These are phyloP conservation scores for Globisporangium paroecandrum DNA, from an alignment of 352 stramenopile genomes.

Conservation along the genomic window DNA sequence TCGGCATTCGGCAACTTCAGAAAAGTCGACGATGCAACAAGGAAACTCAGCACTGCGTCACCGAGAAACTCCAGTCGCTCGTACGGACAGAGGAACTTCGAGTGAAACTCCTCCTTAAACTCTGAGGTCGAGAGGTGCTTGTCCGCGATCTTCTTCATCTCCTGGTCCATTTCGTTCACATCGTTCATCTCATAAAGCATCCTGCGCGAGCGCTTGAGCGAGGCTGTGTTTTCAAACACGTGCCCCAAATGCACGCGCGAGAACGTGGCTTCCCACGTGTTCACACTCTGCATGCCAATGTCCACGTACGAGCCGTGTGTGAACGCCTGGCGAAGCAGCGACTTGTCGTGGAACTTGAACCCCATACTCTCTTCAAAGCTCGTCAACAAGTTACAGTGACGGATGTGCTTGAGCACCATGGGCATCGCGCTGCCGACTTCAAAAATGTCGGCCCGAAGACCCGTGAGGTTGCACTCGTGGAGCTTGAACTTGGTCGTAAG, in stretches of 20 bases:
- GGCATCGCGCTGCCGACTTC: slow-evolving; percentile 82
- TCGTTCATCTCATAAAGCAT: slow-evolving; percentile 34
- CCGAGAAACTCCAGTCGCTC: slow-evolving; percentile 84
- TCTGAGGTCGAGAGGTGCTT: slow-evolving; percentile 55
- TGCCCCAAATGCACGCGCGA: slow-evolving; percentile 74
- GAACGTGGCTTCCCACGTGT: slow-evolving; percentile 70
- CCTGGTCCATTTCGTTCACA: slow-evolving; percentile 27
- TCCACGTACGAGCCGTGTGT: slow-evolving; percentile 84
- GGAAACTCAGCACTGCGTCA: slow-evolving; percentile 79
- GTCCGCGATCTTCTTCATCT: slow-evolving; percentile 51
- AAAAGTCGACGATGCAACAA: slow-evolving; percentile 77
- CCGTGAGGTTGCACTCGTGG: slow-evolving; percentile 63
- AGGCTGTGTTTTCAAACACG: slow-evolving; percentile 60
- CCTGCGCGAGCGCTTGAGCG: slow-evolving; percentile 57
- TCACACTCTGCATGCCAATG: slow-evolving; percentile 81
- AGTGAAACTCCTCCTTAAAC: slow-evolving; percentile 78
- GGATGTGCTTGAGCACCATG: slow-evolving; percentile 83
- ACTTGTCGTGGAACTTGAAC: slow-evolving; percentile 67
- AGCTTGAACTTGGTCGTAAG: slow-evolving; percentile 40
- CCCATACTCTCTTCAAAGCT: slow-evolving; percentile 65
- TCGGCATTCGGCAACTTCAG: slow-evolving; percentile 66
- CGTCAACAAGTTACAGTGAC: slow-evolving; percentile 62
- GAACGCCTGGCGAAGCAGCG: slow-evolving; percentile 78
- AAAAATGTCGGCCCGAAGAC: slow-evolving; percentile 75
- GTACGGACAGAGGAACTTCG: slow-evolving; percentile 74